Conservation (phyloP, 176 grass and related monocot species). For the Phoenix roebelenii region DNA sequence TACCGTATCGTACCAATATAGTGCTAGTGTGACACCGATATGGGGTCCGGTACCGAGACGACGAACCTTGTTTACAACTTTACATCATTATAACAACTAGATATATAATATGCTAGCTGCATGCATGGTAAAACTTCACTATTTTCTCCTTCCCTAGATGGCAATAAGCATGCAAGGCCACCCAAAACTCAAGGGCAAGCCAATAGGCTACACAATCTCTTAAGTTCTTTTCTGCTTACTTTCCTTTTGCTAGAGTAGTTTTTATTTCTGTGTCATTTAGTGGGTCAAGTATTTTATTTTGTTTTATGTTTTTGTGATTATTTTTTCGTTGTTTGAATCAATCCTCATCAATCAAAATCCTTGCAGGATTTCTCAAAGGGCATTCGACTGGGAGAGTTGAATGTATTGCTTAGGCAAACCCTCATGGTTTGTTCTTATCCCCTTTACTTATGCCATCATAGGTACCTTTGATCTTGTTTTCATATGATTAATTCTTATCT, state of each 20-base stretch:
- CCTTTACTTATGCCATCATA: constrained; percentile 18
- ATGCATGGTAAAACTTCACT: no score
- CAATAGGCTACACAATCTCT: no score
- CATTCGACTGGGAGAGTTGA: constrained; percentile 67
- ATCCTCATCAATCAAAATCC: constrained; percentile 10
- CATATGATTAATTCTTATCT: neutral
- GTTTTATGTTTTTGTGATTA: constrained; percentile 8
- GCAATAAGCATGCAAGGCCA: no score
- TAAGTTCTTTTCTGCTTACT: no score
- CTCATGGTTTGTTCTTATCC: constrained; percentile 71
- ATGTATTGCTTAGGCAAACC: constrained; percentile 82
- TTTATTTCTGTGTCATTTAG: neutral
- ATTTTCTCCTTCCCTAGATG: no score
- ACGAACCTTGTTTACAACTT: no score
- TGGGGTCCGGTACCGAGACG: no score
- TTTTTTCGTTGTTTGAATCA: constrained; percentile 10
- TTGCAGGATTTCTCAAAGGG: constrained; percentile 90
- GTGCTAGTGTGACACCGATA: no score
- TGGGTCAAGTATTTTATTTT: neutral
- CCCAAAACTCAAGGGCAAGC: no score
- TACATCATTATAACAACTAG: no score
- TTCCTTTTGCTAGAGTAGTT: neutral
- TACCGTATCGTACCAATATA: no score
- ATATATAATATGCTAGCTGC: no score
- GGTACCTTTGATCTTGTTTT: constrained; percentile 14